Conservation (phyloP, 202 grass and related monocot genomes). For the Carex arenaria region DNA sequence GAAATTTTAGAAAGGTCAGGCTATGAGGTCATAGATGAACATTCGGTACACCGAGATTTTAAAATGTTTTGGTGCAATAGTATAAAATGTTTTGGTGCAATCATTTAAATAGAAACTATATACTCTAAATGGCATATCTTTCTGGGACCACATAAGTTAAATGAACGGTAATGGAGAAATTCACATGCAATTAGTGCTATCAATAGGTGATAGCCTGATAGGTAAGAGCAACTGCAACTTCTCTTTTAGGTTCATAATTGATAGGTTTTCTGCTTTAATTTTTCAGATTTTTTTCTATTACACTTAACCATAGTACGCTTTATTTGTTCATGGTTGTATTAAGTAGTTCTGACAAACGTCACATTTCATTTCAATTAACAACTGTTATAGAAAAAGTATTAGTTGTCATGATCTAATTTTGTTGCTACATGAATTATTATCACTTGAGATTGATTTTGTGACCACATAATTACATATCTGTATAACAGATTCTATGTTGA, state of each 20-base stretch:
- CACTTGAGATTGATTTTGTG: neutral
- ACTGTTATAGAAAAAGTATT: neutral
- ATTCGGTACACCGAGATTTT: neutral
- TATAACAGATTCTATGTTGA: conserved; percentile 63
- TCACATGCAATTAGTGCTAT: neutral
- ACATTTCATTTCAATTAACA: neutral
- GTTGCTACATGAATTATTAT: neutral
- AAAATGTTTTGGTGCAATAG: neutral
- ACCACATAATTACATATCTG: neutral
- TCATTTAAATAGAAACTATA: neutral
- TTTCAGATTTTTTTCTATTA: neutral
- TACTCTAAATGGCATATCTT: neutral
- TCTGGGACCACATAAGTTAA: neutral
- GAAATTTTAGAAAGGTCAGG: neutral
- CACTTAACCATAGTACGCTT: neutral
- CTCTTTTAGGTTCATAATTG: conserved; percentile 10
- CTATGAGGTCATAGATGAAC: neutral
- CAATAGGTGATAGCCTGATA: conserved; percentile 13
- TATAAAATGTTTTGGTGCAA: neutral
- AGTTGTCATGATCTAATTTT: neutral
- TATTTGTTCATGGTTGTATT: neutral
- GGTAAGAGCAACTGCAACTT: neutral
- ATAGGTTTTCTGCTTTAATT: neutral
- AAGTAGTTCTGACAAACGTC: neutral
- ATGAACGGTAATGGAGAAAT: neutral